Evolutionary conservation across 768 basidiomycete genomes (phyloP).

Genomic region (Termitomyces heimii): DNA sequence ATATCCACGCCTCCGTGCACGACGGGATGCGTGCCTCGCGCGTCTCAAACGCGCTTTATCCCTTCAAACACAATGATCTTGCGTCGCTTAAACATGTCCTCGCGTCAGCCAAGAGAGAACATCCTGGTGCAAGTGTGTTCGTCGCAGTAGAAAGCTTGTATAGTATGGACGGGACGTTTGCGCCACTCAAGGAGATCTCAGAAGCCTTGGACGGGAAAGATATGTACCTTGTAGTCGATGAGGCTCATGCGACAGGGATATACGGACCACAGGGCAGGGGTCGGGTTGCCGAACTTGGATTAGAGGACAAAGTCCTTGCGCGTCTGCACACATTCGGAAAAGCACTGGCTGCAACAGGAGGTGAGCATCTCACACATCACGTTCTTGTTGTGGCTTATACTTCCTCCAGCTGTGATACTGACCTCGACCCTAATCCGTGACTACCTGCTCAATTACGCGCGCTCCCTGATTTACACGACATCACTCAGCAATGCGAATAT

Average conservation of each 20-base stretch:
- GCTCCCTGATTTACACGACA: slow-evolving; percentile 90
- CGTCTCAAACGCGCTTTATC: slow-evolving; percentile 27
- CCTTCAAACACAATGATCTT: slow-evolving; percentile 75
- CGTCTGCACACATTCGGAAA: slow-evolving; percentile 93
- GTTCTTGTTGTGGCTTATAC: not conserved
- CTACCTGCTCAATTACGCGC: slow-evolving; percentile 89
- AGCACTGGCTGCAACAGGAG: slow-evolving; percentile 79
- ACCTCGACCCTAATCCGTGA: slow-evolving; percentile 67
- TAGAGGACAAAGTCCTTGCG: slow-evolving; percentile 68
- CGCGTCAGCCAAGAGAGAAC: slow-evolving; percentile 27
- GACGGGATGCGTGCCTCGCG: slow-evolving; percentile 80
- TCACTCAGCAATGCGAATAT: slow-evolving; percentile 73
- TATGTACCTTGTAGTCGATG: slow-evolving; percentile 79
- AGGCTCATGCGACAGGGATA: slow-evolving; percentile 90
- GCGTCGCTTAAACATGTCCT: slow-evolving; percentile 41
- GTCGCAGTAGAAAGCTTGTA: slow-evolving; percentile 87
- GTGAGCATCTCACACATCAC: slow-evolving; percentile 38
- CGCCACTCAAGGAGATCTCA: slow-evolving; percentile 66
- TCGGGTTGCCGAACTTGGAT: slow-evolving; percentile 60
- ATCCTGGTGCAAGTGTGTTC: slow-evolving; percentile 53
- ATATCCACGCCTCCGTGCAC: slow-evolving; percentile 88
- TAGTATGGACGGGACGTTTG: slow-evolving; percentile 93
- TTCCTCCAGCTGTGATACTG: slow-evolving; percentile 60
- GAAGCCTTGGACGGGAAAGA: slow-evolving; percentile 56
- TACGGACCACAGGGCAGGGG: slow-evolving; percentile 80